A percentile compares a stretch with the other conserved stretches of the same genome.
phyloP scores from a whole-genome alignment of 78 protist genomes.

The Dictyostelium purpureum region DNA sequence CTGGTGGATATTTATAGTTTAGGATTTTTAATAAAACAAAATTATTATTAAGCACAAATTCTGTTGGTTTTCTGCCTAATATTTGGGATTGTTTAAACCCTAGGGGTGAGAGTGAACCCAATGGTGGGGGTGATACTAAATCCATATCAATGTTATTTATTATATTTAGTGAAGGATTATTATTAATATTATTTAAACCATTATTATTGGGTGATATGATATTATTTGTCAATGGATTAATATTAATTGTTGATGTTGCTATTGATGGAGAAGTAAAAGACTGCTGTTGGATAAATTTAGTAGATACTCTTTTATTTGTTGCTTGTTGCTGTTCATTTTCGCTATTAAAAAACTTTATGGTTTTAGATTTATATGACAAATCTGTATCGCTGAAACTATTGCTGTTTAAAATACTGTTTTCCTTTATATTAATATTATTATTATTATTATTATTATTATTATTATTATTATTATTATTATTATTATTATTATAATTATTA shows the following conservation, averaged over 20 bases:
- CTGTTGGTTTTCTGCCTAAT: constrained; percentile 3
- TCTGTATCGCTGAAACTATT: no score
- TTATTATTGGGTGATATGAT: background rate
- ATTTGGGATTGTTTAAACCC: background rate
- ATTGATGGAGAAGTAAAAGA: no score
- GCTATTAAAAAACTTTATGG: no score
- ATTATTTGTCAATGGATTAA: background rate
- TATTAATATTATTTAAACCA: background rate
- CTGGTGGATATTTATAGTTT: constrained; percentile 42
- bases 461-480: background rate
- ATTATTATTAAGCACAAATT: background rate
- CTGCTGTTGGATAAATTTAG: no score
- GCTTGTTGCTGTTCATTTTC: no score
- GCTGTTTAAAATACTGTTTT: no score
- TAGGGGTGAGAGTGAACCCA: background rate
- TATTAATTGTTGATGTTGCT: no score
- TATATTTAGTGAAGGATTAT: background rate
- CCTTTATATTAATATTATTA: background rate
- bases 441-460: background rate
- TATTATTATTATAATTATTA: background rate
- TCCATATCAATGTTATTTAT: background rate
- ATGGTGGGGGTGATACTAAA: background rate
- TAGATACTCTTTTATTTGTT: no score
- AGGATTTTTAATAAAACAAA: constrained; percentile 32
- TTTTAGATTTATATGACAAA: no score